Conservation (phyloP, 805 yeast genomes). For the Starmera quercuum region DNA sequence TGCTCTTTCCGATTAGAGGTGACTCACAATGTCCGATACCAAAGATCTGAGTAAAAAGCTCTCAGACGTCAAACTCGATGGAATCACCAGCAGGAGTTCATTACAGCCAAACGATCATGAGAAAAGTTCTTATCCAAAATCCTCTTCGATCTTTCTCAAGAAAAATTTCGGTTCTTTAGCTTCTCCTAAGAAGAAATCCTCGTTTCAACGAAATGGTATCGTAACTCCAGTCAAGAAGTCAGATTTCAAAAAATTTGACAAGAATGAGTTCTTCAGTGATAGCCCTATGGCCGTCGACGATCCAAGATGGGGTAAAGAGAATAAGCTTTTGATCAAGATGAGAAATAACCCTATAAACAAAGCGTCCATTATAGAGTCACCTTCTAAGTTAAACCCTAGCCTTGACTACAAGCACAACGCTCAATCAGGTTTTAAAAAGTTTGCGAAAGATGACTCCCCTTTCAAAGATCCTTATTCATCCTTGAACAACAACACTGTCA, state of each 20-base stretch:
- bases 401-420: too few species aligned
- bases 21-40: not conserved
- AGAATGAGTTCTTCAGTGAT: constrained; percentile 10
- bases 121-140: constrained; percentile 3
- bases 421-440: constrained; percentile 11
- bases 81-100: not conserved
- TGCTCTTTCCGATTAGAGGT: not conserved
- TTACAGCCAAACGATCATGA: not conserved
- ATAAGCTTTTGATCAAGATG: constrained; percentile 4
- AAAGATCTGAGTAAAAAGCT: not conserved
- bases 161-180: constrained; percentile 13
- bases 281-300: constrained; percentile 16
- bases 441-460: constrained; percentile 12
- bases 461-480: constrained; percentile 17
- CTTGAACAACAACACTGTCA: constrained; percentile 8
- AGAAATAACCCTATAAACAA: not conserved
- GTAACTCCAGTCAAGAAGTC: constrained; percentile 2
- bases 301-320: constrained; percentile 12
- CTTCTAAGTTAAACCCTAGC: constrained; percentile 4
- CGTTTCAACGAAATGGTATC: not conserved
- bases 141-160: constrained; percentile 14
- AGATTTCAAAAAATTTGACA: constrained; percentile 5
- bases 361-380: constrained; percentile 5
- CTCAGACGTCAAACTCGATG: constrained; percentile 3
- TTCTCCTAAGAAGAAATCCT: constrained; percentile 5